Percentiles rank a stretch among this genome's conserved stretches.
Conservation (phyloP, 2,329 filamentous ascomycete species). For the Diaporthe velutina region DNA sequence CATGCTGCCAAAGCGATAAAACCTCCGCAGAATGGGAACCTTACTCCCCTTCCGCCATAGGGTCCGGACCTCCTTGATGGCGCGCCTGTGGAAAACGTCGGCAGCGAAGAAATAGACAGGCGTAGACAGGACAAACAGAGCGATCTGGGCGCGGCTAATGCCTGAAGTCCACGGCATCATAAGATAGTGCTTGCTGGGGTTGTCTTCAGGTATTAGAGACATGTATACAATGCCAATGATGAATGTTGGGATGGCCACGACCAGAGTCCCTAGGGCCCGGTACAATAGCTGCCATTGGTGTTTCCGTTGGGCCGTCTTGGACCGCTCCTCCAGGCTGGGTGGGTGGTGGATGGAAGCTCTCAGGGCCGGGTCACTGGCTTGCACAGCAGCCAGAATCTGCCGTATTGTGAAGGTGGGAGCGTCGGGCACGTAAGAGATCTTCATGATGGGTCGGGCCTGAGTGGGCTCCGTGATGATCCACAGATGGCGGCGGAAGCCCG, state of each 20-base stretch:
- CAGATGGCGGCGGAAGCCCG: slow-evolving; percentile 64
- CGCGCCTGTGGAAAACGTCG: slow-evolving; percentile 85
- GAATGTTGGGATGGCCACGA: slow-evolving; percentile 84
- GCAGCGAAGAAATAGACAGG: slow-evolving; percentile 90
- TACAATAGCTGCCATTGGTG: slow-evolving; percentile 78
- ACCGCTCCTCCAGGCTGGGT: slow-evolving; percentile 86
- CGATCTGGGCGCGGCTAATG: slow-evolving; percentile 82
- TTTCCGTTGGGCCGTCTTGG: slow-evolving; percentile 76
- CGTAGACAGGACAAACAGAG: slow-evolving; percentile 84
- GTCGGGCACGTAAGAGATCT: slow-evolving; percentile 77
- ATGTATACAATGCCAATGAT: slow-evolving; percentile 92
- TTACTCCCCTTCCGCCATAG: slow-evolving; percentile 84
- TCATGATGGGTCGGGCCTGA: slow-evolving; percentile 74
- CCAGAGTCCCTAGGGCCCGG: slow-evolving; percentile 77
- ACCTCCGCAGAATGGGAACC: slow-evolving; percentile 79
- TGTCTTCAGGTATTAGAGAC: slow-evolving; percentile 76
- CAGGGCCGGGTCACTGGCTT: slow-evolving; percentile 75
- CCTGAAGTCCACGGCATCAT: slow-evolving; percentile 80
- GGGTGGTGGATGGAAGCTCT: slow-evolving; percentile 80
- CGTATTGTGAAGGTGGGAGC: slow-evolving; percentile 81
- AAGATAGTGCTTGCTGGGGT: slow-evolving; percentile 72
- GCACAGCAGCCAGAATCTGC: slow-evolving; percentile 77
- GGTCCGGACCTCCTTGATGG: slow-evolving; percentile 81
- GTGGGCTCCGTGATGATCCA: slow-evolving; percentile 68
- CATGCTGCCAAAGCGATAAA: slow-evolving; percentile 97